Base-by-base conservation (phyloP, 148 eudicot species). In the Chenopodium album region DNA sequence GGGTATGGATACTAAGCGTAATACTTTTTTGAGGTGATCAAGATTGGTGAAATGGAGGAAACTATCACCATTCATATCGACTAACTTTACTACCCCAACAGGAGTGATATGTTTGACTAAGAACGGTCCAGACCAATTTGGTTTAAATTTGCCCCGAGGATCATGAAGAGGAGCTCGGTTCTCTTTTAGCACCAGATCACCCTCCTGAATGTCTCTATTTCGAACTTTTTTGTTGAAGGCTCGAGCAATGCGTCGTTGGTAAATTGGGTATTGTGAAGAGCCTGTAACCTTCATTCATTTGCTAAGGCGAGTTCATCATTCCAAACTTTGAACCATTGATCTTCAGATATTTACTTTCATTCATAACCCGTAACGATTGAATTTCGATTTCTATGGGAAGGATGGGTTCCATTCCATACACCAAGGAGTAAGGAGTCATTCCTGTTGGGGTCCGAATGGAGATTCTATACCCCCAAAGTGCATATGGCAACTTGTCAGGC, bases 91-190 rank as follows among this genome's bases (percentile, higher is more conserved):
- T 47, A 1, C 52, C 52, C 11, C 52, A 1, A 1, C 52, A 8
- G 52, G 9, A 47, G 11, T 47, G 1, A 47, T 47, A 47, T 47
- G 52, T 47, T 47, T 47, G 52, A 47, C 52, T 11, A 47, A 47
- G 9, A 47, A 47, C 0, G 52, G 11, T 47, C 52, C 74, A 0
- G n/a, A 71, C 74, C 74, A 71, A 7, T 71, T 71, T 0, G n/a
- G 74, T 1, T 2, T 37, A 31, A 71, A 71, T 34, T 71, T 71
- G 17, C 74, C 47, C n/a, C 26, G 28, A 28, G 52, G 48, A 34
- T 41, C 76, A 22, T 72, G 76, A 4, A 72, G 23, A 19, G 76
- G 76, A 19, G 76, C 76, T 6, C 29, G 29, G 46, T 72, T n/a
- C 4, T 72, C 29, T 44, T 41, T 71, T 14, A 71, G 32, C 3